Percentiles rank a stretch among this genome's conserved stretches.
Evolutionary conservation across 768 basidiomycete genomes (phyloP).

Genomic region (Lactarius hengduanensis): DNA sequence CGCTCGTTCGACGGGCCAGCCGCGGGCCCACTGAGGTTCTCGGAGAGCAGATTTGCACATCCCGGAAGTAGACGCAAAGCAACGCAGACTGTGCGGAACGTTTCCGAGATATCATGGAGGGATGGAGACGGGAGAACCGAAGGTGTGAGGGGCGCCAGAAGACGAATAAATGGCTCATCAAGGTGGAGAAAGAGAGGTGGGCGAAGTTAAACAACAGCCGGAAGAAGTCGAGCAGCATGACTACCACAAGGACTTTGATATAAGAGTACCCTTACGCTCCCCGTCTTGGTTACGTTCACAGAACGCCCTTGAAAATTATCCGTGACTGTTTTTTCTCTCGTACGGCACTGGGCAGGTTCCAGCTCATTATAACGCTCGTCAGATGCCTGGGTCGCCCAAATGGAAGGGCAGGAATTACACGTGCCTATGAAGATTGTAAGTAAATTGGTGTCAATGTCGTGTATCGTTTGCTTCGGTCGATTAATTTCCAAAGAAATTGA

Average conservation of each 20-base stretch:
- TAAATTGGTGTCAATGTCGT: neutral
- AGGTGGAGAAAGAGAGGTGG: slow-evolving; percentile 16
- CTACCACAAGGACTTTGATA: neutral
- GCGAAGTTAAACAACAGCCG: neutral
- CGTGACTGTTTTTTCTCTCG: neutral
- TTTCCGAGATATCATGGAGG: neutral
- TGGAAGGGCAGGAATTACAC: neutral
- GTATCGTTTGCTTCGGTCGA: neutral
- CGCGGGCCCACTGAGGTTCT: neutral
- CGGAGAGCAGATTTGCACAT: neutral
- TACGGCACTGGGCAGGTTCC: neutral
- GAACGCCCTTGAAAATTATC: slow-evolving; percentile 1
- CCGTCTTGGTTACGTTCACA: slow-evolving; percentile 25
- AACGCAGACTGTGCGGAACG: neutral
- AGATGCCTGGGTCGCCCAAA: neutral
- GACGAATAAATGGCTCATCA: neutral
- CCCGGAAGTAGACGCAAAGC: neutral
- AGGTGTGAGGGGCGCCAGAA: neutral
- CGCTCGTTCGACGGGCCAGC: neutral
- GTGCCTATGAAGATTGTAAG: neutral
- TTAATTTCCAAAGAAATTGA: slow-evolving; percentile 15
- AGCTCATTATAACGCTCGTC: neutral
- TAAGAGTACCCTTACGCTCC: neutral
- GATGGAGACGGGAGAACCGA: neutral
- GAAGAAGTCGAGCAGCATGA: neutral